Conservation (phyloP, 176 grass and related monocot species). For the Carex cristatella region DNA sequence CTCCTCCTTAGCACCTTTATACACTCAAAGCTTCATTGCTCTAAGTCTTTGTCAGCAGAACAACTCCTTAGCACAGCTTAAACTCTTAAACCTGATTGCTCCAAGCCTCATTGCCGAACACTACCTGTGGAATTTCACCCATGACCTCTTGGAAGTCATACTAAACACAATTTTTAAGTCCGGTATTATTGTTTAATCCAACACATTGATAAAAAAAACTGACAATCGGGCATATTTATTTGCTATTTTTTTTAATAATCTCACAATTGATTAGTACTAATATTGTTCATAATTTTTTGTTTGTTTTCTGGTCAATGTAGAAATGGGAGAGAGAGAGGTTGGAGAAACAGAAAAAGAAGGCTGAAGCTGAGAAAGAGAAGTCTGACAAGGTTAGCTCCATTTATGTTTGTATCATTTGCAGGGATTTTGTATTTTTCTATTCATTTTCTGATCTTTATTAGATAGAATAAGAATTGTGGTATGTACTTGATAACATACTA, state of each 20-base stretch:
- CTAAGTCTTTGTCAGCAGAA: too few relatives aligned
- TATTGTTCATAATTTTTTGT: background rate
- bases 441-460: background rate
- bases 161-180: background rate
- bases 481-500: background rate
- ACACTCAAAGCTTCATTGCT: too few relatives aligned
- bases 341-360: constrained; percentile 65
- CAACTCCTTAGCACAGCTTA: too few relatives aligned
- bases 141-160: background rate
- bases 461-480: background rate
- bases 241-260: background rate
- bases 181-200: background rate
- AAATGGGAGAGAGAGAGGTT: constrained; percentile 80
- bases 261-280: background rate
- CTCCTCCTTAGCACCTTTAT: too few relatives aligned
- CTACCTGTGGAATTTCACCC: background rate
- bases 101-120: too few relatives aligned
- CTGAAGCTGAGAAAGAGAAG: constrained; percentile 32
- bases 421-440: background rate
- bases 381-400: constrained; percentile 17
- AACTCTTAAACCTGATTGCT: too few relatives aligned
- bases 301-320: constrained; percentile 28
- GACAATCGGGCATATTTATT: background rate
- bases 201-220: background rate
- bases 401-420: background rate